These are phyloP conservation scores for Cenchrus americanus DNA, from an alignment of 176 grass and related monocot species.

Conservation along the genomic window DNA sequence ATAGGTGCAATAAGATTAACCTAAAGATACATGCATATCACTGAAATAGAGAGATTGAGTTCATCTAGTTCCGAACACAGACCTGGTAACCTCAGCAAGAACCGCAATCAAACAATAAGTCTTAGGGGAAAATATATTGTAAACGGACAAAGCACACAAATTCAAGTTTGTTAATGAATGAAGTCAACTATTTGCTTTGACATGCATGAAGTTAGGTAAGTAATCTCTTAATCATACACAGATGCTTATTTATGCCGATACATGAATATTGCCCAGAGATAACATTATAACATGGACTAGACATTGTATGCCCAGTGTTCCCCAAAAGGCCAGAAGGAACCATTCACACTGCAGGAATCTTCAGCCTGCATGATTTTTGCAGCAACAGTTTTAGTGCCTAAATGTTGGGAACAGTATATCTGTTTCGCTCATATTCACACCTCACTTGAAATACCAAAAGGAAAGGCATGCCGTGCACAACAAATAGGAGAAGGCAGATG, in stretches of 20 bases:
- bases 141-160: not conserved
- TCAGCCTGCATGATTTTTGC: slow-evolving; percentile 26
- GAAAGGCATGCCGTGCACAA: not conserved
- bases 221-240: not conserved
- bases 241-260: not conserved
- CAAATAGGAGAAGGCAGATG: not conserved
- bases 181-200: not conserved
- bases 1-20: not conserved
- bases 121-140: not conserved
- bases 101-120: not conserved
- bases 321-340: slow-evolving; percentile 9
- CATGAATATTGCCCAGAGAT: not conserved
- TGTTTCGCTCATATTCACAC: not conserved
- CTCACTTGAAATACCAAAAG: not conserved
- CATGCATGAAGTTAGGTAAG: not conserved
- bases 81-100: not conserved
- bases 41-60: not conserved
- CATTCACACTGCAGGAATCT: slow-evolving; percentile 13
- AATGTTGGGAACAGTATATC: not conserved
- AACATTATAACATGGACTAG: slow-evolving; percentile 16
- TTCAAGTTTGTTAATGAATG: not conserved
- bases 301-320: not conserved
- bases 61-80: not conserved
- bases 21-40: not conserved
- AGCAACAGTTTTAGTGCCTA: not conserved